These are phyloP conservation scores for Hapsidospora chrysogenum DNA, from an alignment of 495 filamentous ascomycete genomes.

Conservation along the genomic window DNA sequence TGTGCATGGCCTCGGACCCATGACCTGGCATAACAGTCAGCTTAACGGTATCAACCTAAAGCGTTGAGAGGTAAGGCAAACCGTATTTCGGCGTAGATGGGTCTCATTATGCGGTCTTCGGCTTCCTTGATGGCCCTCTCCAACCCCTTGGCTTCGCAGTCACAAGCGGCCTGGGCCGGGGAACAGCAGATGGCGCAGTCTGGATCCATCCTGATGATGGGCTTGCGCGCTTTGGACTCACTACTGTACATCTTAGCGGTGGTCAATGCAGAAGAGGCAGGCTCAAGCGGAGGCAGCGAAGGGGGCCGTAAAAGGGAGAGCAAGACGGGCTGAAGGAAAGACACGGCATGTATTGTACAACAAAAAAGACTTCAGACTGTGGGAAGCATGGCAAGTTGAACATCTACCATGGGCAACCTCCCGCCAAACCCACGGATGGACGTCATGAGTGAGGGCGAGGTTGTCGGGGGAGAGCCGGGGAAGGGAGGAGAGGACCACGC, in stretches of 20 bases:
- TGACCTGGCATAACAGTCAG: too few species aligned
- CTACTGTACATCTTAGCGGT: conserved; percentile 35
- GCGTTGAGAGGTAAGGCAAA: conserved; percentile 23
- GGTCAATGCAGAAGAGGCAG: too few species aligned
- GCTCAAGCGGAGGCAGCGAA: too few species aligned
- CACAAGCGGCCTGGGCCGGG: conserved; percentile 43
- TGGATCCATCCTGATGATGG: conserved; percentile 43
- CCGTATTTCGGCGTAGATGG: conserved; percentile 47
- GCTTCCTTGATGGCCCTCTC: conserved; percentile 49
- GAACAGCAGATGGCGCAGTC: conserved; percentile 57
- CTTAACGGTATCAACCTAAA: too few species aligned
- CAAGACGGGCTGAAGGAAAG: not conserved
- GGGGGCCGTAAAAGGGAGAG: too few species aligned
- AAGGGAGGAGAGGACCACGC: conserved; percentile 7
- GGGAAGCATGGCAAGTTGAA: not conserved
- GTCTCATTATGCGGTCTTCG: conserved; percentile 44
- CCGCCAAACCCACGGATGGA: conserved; percentile 1
- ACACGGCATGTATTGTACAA: conserved; percentile 12
- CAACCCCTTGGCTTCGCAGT: conserved; percentile 52
- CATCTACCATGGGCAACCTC: not conserved
- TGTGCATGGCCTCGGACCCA: conserved; percentile 58
- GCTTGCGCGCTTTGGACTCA: conserved; percentile 26
- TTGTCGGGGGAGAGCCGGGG: conserved; percentile 8
- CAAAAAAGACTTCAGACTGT: not conserved
- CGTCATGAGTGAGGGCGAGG: conserved; percentile 6